Conservation (phyloP, 2,329 filamentous ascomycete genomes). For the Pestalotiopsis sp. region DNA sequence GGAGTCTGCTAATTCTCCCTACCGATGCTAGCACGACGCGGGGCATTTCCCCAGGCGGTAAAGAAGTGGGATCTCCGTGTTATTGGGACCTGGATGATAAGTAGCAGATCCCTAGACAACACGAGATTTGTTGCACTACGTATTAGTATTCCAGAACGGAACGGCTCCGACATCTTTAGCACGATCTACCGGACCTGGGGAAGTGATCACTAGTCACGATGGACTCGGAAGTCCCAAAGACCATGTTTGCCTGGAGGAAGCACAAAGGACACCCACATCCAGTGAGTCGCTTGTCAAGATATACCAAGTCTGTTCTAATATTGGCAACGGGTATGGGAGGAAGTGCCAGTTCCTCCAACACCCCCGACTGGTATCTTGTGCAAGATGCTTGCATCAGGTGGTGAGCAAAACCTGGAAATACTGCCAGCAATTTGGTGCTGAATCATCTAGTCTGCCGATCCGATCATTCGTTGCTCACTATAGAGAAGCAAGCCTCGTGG, state of each 20-base stretch:
- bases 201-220: constrained; percentile 11
- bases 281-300: constrained; percentile 15
- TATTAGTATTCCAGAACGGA: not conserved
- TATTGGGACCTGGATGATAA: not conserved
- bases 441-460: constrained; percentile 31
- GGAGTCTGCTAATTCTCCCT: not conserved
- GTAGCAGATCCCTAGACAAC: not conserved
- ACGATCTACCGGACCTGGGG: not conserved
- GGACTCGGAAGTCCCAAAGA: constrained; percentile 20
- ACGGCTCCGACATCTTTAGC: not conserved
- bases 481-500: constrained; percentile 31
- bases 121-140: not conserved
- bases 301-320: not conserved
- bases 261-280: constrained; percentile 32
- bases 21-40: not conserved
- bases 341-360: constrained; percentile 29
- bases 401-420: not conserved
- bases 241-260: constrained; percentile 40
- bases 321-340: constrained; percentile 25
- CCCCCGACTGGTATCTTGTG: constrained; percentile 30
- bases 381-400: constrained; percentile 37
- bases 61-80: not conserved
- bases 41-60: not conserved
- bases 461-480: constrained; percentile 32
- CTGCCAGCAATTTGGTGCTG: not conserved